A percentile compares a stretch with the other conserved stretches of the same genome.
Evolutionary conservation across 164 flowering plant species (phyloP).

Genomic region (Sextonia rubra): DNA sequence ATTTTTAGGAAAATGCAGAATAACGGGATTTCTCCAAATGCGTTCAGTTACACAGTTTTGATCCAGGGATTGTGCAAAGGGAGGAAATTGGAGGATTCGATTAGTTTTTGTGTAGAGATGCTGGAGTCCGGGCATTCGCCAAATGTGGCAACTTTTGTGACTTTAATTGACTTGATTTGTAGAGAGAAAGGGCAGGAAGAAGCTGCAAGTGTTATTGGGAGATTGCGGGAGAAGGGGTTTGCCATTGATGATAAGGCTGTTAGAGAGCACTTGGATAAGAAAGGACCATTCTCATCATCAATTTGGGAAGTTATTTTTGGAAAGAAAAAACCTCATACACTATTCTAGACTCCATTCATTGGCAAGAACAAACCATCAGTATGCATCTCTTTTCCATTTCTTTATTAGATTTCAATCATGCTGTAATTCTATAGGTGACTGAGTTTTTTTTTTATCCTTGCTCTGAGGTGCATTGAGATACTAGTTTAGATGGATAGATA

Average conservation of each 20-base stretch:
- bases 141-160: conserved; percentile 60
- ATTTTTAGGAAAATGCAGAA: conserved; percentile 84
- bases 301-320: conserved; percentile 81
- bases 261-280: conserved; percentile 69
- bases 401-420: too few species aligned
- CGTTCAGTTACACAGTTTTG: conserved; percentile 61
- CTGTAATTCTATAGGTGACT: too few species aligned
- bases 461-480: too few species aligned
- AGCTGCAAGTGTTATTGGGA: conserved; percentile 38
- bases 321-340: conserved; percentile 34
- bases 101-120: conserved; percentile 63
- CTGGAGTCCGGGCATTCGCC: conserved; percentile 83
- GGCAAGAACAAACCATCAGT: conserved; percentile 8
- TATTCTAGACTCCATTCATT: conserved; percentile 15
- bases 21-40: conserved; percentile 71
- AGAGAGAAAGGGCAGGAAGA: conserved; percentile 60
- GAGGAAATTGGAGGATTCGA: conserved; percentile 52
- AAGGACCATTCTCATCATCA: conserved; percentile 45
- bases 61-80: conserved; percentile 61
- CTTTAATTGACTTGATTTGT: conserved; percentile 56
- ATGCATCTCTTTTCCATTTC: not conserved
- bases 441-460: too few species aligned
- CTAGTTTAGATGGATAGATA: too few species aligned
- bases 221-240: conserved; percentile 55
- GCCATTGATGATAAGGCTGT: conserved; percentile 64